A percentile compares a stretch with the other conserved stretches of the same genome.
phyloP scores from a whole-genome alignment of 106 monocot species.

The Allium cepa region DNA sequence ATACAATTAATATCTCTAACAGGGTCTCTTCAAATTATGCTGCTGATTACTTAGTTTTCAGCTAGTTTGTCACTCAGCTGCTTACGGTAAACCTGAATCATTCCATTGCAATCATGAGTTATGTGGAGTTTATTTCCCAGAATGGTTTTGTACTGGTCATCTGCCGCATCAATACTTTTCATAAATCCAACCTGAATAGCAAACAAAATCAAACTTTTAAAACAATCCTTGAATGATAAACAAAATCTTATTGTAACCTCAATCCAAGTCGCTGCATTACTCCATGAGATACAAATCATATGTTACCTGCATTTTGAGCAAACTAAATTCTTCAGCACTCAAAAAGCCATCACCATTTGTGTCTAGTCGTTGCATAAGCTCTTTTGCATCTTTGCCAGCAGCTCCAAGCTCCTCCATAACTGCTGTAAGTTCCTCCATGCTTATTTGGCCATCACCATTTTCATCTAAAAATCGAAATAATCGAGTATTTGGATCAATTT shows the following conservation, averaged over 20 bases:
- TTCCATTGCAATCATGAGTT: neutral
- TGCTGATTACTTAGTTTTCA: no score
- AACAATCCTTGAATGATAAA: neutral
- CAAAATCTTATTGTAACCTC: neutral
- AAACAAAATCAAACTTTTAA: neutral
- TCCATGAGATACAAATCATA: neutral
- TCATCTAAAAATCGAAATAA: slow-evolving; percentile 74
- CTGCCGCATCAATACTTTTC: slow-evolving; percentile 1
- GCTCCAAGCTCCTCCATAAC: slow-evolving; percentile 94
- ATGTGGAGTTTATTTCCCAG: neutral
- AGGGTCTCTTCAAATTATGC: no score
- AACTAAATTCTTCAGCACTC: slow-evolving; percentile 79
- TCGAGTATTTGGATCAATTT: slow-evolving; percentile 26
- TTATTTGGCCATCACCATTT: slow-evolving; percentile 88
- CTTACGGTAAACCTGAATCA: slow-evolving; percentile 4
- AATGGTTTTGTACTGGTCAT: slow-evolving; percentile 2
- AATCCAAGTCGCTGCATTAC: no score
- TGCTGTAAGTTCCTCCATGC: slow-evolving; percentile 75
- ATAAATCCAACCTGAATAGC: slow-evolving; percentile 8
- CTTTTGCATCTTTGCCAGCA: slow-evolving; percentile 61
- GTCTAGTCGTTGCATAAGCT: slow-evolving; percentile 84
- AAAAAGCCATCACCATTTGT: slow-evolving; percentile 83
- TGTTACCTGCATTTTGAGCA: slow-evolving; percentile 74
- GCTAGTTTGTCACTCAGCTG: slow-evolving; percentile 2
- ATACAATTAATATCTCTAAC: no score